phyloP scores from a whole-genome alignment of 2,329 filamentous ascomycete genomes.

The Cladosporium sphaerospermum region DNA sequence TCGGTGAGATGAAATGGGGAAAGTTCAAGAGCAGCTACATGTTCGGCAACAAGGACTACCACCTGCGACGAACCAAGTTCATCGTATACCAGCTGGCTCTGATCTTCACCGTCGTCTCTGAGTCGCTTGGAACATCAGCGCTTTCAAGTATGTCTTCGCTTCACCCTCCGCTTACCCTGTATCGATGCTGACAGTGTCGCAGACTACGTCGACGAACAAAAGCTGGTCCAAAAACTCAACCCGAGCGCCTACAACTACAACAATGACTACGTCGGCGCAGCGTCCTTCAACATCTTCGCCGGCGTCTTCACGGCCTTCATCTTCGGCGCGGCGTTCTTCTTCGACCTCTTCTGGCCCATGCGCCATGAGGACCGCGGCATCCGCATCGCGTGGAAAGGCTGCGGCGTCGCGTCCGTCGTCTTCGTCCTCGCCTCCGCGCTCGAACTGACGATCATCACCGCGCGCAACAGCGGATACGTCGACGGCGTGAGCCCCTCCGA shows the following conservation, averaged over 20 bases:
- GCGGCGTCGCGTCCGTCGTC: constrained; percentile 43
- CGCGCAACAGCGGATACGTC: constrained; percentile 41
- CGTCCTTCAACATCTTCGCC: constrained; percentile 54
- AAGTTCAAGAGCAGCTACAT: constrained; percentile 55
- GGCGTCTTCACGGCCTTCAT: constrained; percentile 53
- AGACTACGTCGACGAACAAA: constrained; percentile 53
- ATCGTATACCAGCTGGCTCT: constrained; percentile 55
- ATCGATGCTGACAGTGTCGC: background rate
- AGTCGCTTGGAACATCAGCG: constrained; percentile 51
- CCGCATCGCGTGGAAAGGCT: constrained; percentile 50
- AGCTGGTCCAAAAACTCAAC: constrained; percentile 37
- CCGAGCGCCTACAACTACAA: constrained; percentile 44
- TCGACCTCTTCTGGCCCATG: constrained; percentile 57
- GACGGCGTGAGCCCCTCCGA: constrained; percentile 33
- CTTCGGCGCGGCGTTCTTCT: constrained; percentile 56
- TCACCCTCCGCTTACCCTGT: background rate
- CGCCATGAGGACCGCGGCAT: constrained; percentile 45
- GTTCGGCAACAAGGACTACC: constrained; percentile 48
- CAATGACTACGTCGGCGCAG: constrained; percentile 50
- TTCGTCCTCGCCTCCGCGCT: constrained; percentile 45
- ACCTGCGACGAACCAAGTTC: constrained; percentile 53
- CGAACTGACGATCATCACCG: constrained; percentile 47
- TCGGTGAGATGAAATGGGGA: constrained; percentile 52
- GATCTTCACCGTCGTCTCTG: constrained; percentile 52
- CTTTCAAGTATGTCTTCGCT: constrained; percentile 41